Conservation (phyloP, 2,329 filamentous ascomycete genomes). For the Stagonosporopsis vannaccii region DNA sequence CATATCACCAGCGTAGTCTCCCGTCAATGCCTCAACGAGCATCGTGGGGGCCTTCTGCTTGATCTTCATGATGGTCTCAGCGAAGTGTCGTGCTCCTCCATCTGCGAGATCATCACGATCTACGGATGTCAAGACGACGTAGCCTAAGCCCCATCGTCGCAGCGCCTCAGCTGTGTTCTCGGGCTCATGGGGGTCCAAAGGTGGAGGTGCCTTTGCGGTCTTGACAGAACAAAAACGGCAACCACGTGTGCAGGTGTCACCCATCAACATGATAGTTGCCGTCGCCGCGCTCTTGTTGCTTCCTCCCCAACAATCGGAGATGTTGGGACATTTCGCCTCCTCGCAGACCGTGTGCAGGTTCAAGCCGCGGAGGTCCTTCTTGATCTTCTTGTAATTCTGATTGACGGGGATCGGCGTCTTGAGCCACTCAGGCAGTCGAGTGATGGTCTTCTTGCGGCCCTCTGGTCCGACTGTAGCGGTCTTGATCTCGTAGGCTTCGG, state of each 20-base stretch:
- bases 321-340: slow-evolving; percentile 96
- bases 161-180: slow-evolving; percentile 96
- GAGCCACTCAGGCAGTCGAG: slow-evolving; percentile 87
- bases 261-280: slow-evolving; percentile 99
- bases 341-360: slow-evolving; percentile 96
- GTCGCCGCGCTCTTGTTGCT: slow-evolving; percentile 87
- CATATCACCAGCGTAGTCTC: slow-evolving; percentile 84
- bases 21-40: slow-evolving; percentile 83
- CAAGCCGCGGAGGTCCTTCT: slow-evolving; percentile 87
- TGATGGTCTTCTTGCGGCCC: slow-evolving; percentile 70
- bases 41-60: slow-evolving; percentile 76
- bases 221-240: slow-evolving; percentile 98
- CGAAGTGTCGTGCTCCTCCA: slow-evolving; percentile 87
- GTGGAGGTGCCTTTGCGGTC: slow-evolving; percentile 76
- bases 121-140: slow-evolving; percentile 92
- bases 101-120: slow-evolving; percentile 92
- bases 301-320: slow-evolving; percentile 97
- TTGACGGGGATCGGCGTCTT: slow-evolving; percentile 92
- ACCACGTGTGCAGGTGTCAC: slow-evolving; percentile 94
- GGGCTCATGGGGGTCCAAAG: slow-evolving; percentile 93
- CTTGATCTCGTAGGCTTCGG: slow-evolving; percentile 66
- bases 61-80: slow-evolving; percentile 92
- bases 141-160: slow-evolving; percentile 90
- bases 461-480: slow-evolving; percentile 68
- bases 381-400: slow-evolving; percentile 92